Evolutionary conservation across 768 basidiomycete species (phyloP).

Genomic region (Mycena maculata): DNA sequence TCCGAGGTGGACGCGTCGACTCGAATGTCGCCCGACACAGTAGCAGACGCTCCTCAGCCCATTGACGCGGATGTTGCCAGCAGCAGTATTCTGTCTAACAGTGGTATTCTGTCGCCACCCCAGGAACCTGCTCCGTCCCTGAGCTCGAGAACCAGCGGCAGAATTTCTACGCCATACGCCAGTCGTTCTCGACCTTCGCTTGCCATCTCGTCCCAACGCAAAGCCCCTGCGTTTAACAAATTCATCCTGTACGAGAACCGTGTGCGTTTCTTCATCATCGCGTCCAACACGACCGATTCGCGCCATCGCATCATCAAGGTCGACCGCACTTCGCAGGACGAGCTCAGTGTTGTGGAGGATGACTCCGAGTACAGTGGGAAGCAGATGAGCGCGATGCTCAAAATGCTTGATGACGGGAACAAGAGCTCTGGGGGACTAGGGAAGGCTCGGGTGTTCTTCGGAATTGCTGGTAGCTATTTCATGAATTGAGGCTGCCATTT

Average conservation of each 20-base stretch:
- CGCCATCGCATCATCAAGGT: slow-evolving; percentile 94
- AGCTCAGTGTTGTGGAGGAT: slow-evolving; percentile 86
- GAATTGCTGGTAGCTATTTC: slow-evolving; percentile 72
- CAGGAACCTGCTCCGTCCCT: slow-evolving; percentile 30
- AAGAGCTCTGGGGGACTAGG: slow-evolving; percentile 88
- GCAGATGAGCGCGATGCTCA: slow-evolving; percentile 91
- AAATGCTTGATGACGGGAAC: slow-evolving; percentile 97
- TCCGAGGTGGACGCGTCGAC: no score
- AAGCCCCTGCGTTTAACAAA: slow-evolving; percentile 71
- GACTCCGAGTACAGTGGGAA: slow-evolving; percentile 87
- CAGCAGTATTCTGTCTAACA: slow-evolving; percentile 13
- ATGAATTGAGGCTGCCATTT: background rate
- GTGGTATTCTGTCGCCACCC: slow-evolving; percentile 8
- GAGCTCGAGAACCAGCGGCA: slow-evolving; percentile 29
- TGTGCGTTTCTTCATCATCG: slow-evolving; percentile 91
- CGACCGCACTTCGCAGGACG: slow-evolving; percentile 84
- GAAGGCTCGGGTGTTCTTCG: slow-evolving; percentile 82
- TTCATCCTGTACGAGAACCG: slow-evolving; percentile 95
- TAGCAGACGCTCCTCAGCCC: slow-evolving; percentile 13
- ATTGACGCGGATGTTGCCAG: slow-evolving; percentile 19
- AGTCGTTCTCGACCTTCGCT: slow-evolving; percentile 30
- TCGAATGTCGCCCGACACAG: background rate
- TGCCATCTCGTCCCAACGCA: slow-evolving; percentile 20
- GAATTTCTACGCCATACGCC: slow-evolving; percentile 8
- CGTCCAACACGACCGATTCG: slow-evolving; percentile 88